Base-by-base conservation (phyloP, 805 yeast species). In the Ogataea populi-albae region DNA sequence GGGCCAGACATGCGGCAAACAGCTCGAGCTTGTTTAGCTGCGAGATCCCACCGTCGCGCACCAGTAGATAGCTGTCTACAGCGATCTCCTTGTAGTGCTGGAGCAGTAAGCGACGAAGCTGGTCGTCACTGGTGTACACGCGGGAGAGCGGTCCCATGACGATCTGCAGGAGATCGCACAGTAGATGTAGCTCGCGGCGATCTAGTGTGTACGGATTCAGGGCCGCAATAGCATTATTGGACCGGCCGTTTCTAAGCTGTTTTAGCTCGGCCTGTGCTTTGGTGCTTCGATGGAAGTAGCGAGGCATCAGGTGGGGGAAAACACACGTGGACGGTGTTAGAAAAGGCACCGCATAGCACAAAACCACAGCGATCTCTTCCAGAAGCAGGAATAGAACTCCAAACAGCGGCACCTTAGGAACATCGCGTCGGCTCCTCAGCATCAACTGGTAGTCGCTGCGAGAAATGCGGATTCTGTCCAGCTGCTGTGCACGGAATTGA, bases 271-370 rank as follows among this genome's bases (percentile, higher is more conserved):
- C 32, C 32, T 52, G 59, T 4, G 59, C 54, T 30, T 38, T 40
- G 8, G 40, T 22, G 16, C 45, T 43, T 17, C 52, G 39, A 17
- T 52, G 49, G 68, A 68, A 69, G 19, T 68, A 49, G 18, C 67
- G 48, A 2, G 72, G 68, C 23, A 65, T 46, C 17, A 74, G 57
- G 6, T 58, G 55, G 1, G 83, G 83, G 15, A 77, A 54, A 5
- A 72, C 61, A 55, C 86, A 80, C 0, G 85, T 80, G 41, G 69
- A 70, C 0, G 86, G 88, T 3, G 81, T 68, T 10, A 80, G 47
- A 26, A 66, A 66, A 0, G 88, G 87, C 31, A 78, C 58, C 2
- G 62, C 40, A 36, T 65, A 69, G 40, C 81, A 69, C 5, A 80
- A 41, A 0, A 74, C 30, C 1, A 84, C 75, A 0, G 84, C 76